Evolutionary conservation across 2,329 filamentous ascomycete genomes (phyloP).

Genomic region (Ceratocystis albifundus): DNA sequence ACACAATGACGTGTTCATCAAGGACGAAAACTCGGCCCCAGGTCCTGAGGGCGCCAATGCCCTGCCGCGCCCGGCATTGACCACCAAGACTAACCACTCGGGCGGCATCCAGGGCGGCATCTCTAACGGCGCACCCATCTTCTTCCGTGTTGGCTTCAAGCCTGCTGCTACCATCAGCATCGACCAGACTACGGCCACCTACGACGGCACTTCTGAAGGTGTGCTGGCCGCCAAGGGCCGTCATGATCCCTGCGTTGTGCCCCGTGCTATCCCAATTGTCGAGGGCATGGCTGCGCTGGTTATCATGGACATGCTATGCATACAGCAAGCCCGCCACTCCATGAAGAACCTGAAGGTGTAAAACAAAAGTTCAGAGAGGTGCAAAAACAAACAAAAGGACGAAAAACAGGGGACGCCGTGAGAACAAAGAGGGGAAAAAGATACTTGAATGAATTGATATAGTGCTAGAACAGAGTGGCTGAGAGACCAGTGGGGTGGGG

Average conservation of each 20-base stretch:
- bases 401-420: not conserved
- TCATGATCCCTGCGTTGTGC: constrained; percentile 88
- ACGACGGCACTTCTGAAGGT: constrained; percentile 59
- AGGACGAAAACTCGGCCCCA: constrained; percentile 29
- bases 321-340: constrained; percentile 54
- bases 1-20: constrained; percentile 81
- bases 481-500: not conserved
- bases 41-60: constrained; percentile 36
- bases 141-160: constrained; percentile 93
- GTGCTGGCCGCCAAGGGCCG: constrained; percentile 81
- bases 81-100: constrained; percentile 87
- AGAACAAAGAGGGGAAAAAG: constrained; percentile 11
- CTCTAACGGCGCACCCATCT: constrained; percentile 83
- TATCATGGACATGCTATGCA: constrained; percentile 75
- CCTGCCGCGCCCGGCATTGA: constrained; percentile 46
- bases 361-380: constrained; percentile 19
- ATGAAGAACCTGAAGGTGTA: constrained; percentile 23
- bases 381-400: too few species aligned
- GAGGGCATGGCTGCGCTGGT: constrained; percentile 86
- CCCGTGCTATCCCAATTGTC: constrained; percentile 74
- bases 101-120: constrained; percentile 94
- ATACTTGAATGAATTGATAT: not conserved
- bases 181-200: constrained; percentile 72
- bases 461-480: not conserved
- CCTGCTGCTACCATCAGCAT: constrained; percentile 86